Evolutionary conservation across 352 stramenopile species (phyloP).

Genomic region (Phytophthora nicotianae): DNA sequence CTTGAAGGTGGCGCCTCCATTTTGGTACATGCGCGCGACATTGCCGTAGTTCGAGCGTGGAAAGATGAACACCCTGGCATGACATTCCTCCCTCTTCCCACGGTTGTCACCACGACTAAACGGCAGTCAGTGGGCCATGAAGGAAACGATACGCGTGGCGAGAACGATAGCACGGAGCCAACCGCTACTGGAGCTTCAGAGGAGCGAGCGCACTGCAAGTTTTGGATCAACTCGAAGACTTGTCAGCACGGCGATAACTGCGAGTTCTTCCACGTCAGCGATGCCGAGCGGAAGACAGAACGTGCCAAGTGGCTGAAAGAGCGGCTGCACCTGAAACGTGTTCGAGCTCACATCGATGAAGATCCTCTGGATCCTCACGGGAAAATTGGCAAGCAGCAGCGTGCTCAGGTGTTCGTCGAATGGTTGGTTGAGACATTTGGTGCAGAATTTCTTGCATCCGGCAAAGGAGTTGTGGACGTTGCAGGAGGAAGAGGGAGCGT

Average conservation of each 20-base stretch:
- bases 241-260: slow-evolving; percentile 75
- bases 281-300: slow-evolving; percentile 51
- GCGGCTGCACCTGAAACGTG: slow-evolving; percentile 63
- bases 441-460: slow-evolving; percentile 40
- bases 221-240: slow-evolving; percentile 83
- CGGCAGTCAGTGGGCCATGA: slow-evolving; percentile 1
- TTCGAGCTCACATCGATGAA: slow-evolving; percentile 55
- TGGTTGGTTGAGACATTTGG: slow-evolving; percentile 84
- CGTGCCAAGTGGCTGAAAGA: slow-evolving; percentile 69
- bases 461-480: slow-evolving; percentile 79
- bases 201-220: slow-evolving; percentile 65
- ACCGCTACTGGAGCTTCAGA: background rate
- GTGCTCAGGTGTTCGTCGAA: slow-evolving; percentile 70
- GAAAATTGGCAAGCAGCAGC: slow-evolving; percentile 76
- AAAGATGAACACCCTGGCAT: slow-evolving; percentile 55
- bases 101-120: slow-evolving; percentile 34
- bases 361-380: slow-evolving; percentile 71
- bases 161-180: background rate
- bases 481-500: slow-evolving; percentile 80
- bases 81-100: slow-evolving; percentile 65
- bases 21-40: slow-evolving; percentile 53
- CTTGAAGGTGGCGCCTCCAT: slow-evolving; percentile 27
- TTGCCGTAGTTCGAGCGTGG: slow-evolving; percentile 51
- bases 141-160: slow-evolving; percentile 2
- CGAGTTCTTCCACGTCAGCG: slow-evolving; percentile 60